These are phyloP conservation scores for Sordariomycetes sp. DNA, from an alignment of 2,329 filamentous ascomycete genomes.

Conservation along the genomic window DNA sequence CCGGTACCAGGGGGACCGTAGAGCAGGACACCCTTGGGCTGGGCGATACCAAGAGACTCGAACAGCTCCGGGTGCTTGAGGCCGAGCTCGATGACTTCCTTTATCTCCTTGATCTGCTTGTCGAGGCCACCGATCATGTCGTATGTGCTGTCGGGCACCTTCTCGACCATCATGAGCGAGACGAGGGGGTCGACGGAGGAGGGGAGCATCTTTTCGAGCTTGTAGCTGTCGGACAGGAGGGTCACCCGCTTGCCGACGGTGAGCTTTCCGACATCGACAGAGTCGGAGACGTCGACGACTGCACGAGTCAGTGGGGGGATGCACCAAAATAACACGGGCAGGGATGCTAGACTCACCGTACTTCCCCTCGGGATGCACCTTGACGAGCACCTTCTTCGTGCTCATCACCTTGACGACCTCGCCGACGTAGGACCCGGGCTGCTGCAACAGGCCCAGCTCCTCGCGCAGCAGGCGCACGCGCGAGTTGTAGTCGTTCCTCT, in stretches of 20 bases:
- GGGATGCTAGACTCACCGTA: conserved; percentile 57
- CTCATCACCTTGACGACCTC: conserved; percentile 99
- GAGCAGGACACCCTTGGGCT: conserved; percentile 92
- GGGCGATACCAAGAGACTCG: conserved; percentile 96
- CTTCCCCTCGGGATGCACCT: conserved; percentile 99
- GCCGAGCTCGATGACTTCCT: conserved; percentile 97
- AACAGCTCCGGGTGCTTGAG: conserved; percentile 98
- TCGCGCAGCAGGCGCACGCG: conserved; percentile 88
- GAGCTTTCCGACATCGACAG: conserved; percentile 89
- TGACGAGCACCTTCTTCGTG: conserved; percentile 97
- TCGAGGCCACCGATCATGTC: conserved; percentile 99
- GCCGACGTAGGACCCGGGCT: conserved; percentile 94
- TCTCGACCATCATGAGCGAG: conserved; percentile 99
- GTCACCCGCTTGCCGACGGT: conserved; percentile 96
- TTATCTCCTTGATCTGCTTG: conserved; percentile 99
- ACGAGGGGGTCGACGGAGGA: conserved; percentile 97
- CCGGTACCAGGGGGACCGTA: conserved; percentile 96
- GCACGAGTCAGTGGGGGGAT: conserved; percentile 9
- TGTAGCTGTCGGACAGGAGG: conserved; percentile 93
- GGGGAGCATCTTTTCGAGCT: conserved; percentile 95
- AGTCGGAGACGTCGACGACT: conserved; percentile 96
- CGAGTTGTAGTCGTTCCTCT: conserved; percentile 99
- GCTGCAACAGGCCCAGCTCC: conserved; percentile 90
- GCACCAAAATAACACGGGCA: no score
- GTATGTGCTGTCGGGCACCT: conserved; percentile 98